These are phyloP conservation scores for Venturia pyrina DNA, from an alignment of 2,329 filamentous ascomycete genomes.

Conservation along the genomic window DNA sequence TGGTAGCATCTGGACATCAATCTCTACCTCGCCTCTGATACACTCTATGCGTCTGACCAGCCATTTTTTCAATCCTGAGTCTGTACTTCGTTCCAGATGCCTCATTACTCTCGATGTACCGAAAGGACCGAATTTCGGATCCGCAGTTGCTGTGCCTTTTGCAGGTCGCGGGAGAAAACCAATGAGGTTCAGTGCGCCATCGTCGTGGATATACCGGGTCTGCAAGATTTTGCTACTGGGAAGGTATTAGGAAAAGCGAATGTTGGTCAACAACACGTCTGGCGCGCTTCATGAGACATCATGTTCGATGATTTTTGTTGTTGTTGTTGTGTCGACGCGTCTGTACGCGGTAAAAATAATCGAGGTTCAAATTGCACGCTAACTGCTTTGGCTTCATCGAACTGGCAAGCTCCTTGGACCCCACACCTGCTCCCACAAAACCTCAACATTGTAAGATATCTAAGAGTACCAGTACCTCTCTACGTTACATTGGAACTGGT, in stretches of 20 bases:
- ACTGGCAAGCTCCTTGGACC: background rate
- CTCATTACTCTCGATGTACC: conserved; percentile 12
- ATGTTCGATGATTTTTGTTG: background rate
- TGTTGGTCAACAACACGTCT: too few species aligned
- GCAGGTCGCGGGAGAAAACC: conserved; percentile 56
- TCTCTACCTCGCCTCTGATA: conserved; percentile 53
- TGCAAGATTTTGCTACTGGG: conserved; percentile 66
- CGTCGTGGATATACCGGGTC: conserved; percentile 67
- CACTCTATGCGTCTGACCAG: conserved; percentile 63
- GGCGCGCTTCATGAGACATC: background rate
- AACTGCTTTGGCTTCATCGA: background rate
- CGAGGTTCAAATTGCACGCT: background rate
- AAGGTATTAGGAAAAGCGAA: too few species aligned
- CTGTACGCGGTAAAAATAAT: background rate
- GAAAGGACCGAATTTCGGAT: conserved; percentile 3
- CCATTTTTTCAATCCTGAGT: conserved; percentile 49
- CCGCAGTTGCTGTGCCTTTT: background rate
- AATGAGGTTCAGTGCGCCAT: conserved; percentile 61
- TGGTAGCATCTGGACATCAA: conserved; percentile 63
- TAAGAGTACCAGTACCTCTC: background rate
- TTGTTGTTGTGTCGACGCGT: background rate
- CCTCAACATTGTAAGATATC: background rate
- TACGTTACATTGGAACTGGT: background rate
- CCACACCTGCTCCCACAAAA: background rate
- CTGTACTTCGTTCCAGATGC: background rate